These are phyloP conservation scores for Globisporangium rhizosaccharum DNA, from an alignment of 352 stramenopile species.

Conservation along the genomic window DNA sequence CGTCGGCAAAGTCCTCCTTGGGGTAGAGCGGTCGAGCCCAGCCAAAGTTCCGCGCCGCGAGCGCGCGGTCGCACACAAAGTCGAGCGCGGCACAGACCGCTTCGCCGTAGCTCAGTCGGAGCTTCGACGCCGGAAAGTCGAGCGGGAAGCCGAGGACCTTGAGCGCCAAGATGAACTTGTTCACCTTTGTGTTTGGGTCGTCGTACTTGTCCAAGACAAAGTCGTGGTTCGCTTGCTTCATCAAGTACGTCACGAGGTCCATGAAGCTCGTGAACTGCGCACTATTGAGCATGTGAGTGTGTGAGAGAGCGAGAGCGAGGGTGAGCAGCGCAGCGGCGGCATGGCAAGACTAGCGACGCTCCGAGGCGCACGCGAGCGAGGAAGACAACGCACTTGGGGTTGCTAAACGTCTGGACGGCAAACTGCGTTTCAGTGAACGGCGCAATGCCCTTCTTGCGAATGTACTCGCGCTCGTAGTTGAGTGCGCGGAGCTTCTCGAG, in stretches of 20 bases:
- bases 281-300: constrained; percentile 11
- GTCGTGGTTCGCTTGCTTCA: constrained; percentile 75
- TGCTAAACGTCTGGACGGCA: constrained; percentile 37
- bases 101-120: constrained; percentile 76
- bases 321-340: not conserved
- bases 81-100: constrained; percentile 65
- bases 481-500: constrained; percentile 80
- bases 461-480: constrained; percentile 71
- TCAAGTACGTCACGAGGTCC: constrained; percentile 62
- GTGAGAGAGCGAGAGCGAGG: not conserved
- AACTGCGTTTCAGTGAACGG: constrained; percentile 77
- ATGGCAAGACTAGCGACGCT: too few relatives aligned
- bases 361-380: not conserved
- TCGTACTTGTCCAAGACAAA: constrained; percentile 87
- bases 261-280: constrained; percentile 80
- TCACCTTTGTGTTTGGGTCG: constrained; percentile 82
- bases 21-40: constrained; percentile 69
- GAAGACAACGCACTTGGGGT: constrained; percentile 29
- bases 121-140: constrained; percentile 73
- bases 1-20: constrained; percentile 67
- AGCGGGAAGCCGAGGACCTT: constrained; percentile 80
- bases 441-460: constrained; percentile 66
- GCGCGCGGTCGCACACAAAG: constrained; percentile 80
- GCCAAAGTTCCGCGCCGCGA: constrained; percentile 51
- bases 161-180: constrained; percentile 82